A percentile compares a stretch with the other conserved stretches of the same genome.
Conservation (phyloP, 352 stramenopile genomes). For the Phytophthora hibernalis region DNA sequence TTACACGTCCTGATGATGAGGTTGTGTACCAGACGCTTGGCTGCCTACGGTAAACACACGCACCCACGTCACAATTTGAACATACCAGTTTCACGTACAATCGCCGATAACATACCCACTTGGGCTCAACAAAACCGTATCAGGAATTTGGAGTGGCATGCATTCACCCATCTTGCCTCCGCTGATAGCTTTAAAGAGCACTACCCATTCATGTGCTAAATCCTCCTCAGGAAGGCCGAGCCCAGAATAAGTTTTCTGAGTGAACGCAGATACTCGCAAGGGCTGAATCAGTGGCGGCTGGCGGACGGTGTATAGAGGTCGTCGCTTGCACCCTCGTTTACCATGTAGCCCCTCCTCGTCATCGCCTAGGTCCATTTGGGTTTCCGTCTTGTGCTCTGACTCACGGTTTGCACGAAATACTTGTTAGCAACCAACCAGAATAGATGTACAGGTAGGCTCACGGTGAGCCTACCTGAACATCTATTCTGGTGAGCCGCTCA, state of each 20-base stretch:
- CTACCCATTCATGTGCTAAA: slow-evolving; percentile 67
- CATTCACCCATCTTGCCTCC: slow-evolving; percentile 29
- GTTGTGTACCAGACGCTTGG: slow-evolving; percentile 72
- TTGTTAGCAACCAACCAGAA: slow-evolving; percentile 18
- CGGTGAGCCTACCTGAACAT: neutral
- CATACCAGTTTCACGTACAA: neutral
- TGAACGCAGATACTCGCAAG: slow-evolving; percentile 48
- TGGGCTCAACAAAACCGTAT: slow-evolving; percentile 67
- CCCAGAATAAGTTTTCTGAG: slow-evolving; percentile 31
- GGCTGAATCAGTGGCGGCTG: slow-evolving; percentile 66
- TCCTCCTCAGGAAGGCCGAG: slow-evolving; percentile 39
- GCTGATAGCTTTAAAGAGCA: slow-evolving; percentile 61
- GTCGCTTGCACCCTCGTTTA: neutral
- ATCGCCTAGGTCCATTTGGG: slow-evolving; percentile 12
- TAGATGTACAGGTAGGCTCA: slow-evolving; percentile 11
- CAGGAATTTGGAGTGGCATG: slow-evolving; percentile 52
- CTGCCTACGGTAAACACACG: slow-evolving; percentile 33
- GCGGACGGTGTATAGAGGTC: slow-evolving; percentile 53
- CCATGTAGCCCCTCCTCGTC: slow-evolving; percentile 4
- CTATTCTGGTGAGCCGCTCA: slow-evolving; percentile 25
- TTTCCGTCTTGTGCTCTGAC: slow-evolving; percentile 4
- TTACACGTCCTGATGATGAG: slow-evolving; percentile 50
- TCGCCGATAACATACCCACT: slow-evolving; percentile 42
- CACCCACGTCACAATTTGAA: slow-evolving; percentile 3
- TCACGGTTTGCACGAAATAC: neutral